Percentiles rank a stretch among this genome's conserved stretches.
Conservation (phyloP, 176 grass and related monocot genomes). For the Oropetium thomaeum region DNA sequence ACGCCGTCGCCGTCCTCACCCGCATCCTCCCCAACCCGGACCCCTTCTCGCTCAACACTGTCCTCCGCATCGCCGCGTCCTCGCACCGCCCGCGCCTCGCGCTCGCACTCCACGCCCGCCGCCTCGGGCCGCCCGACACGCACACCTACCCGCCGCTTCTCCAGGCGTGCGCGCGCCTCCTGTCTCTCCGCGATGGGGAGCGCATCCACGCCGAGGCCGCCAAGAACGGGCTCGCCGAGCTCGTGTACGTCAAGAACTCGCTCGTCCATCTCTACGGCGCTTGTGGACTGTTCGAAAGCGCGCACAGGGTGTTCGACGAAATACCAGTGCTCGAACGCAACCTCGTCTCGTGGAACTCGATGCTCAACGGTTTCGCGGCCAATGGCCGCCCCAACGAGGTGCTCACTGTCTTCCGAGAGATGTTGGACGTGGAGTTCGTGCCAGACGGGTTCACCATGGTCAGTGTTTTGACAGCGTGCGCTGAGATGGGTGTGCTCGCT, state of each 20-base stretch:
- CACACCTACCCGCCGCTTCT: too few species aligned
- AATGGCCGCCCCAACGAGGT: slow-evolving; percentile 77
- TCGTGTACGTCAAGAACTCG: slow-evolving; percentile 75
- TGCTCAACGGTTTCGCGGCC: slow-evolving; percentile 64
- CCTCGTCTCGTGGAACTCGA: slow-evolving; percentile 79
- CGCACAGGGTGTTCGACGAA: slow-evolving; percentile 73
- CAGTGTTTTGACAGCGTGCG: slow-evolving; percentile 60
- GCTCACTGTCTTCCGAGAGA: slow-evolving; percentile 65
- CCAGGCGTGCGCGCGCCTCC: neutral
- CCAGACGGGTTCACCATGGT: slow-evolving; percentile 76
- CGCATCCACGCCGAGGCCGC: neutral
- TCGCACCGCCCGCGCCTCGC: slow-evolving; percentile 44
- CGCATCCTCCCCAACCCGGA: slow-evolving; percentile 37
- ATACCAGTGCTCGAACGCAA: slow-evolving; percentile 46
- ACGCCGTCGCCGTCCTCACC: slow-evolving; percentile 58
- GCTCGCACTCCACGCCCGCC: slow-evolving; percentile 56
- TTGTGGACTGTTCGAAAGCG: slow-evolving; percentile 62
- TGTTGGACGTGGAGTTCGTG: slow-evolving; percentile 29
- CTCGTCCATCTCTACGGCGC: slow-evolving; percentile 63
- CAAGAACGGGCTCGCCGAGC: slow-evolving; percentile 49
- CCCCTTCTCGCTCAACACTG: slow-evolving; percentile 74
- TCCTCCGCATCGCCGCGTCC: slow-evolving; percentile 67
- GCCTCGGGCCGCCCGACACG: slow-evolving; percentile 11
- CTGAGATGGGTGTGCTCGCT: slow-evolving; percentile 49
- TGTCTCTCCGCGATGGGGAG: neutral